Percentiles rank a stretch among this genome's conserved stretches.
Conservation (phyloP, 1,284 basidiomycete genomes). For the Cyathus olla region DNA sequence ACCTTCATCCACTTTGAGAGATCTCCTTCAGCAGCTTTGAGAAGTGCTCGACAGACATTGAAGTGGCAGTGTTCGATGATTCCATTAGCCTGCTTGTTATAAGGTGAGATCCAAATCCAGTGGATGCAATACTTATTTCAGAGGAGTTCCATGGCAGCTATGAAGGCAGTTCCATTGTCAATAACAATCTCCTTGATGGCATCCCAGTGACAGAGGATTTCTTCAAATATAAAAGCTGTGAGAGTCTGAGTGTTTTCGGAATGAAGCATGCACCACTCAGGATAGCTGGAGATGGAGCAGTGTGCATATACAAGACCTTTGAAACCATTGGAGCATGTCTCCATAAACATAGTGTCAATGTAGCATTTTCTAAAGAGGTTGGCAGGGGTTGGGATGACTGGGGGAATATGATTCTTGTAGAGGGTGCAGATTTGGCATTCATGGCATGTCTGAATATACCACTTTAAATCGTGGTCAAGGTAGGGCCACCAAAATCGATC, state of each 20-base stretch:
- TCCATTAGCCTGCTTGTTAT: too few species aligned
- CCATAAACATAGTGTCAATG: conserved; percentile 43
- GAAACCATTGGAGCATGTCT: conserved; percentile 24
- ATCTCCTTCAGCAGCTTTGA: too few species aligned
- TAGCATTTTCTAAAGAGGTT: conserved; percentile 41
- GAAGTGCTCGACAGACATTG: too few species aligned
- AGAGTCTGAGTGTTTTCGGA: conserved; percentile 27
- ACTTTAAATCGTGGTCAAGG: conserved; percentile 29
- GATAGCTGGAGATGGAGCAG: conserved; percentile 33
- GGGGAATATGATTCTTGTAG: conserved; percentile 35
- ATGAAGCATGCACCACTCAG: conserved; percentile 35
- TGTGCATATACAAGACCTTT: conserved; percentile 35
- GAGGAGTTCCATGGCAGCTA: too few species aligned
- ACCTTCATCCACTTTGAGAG: conserved; percentile 11
- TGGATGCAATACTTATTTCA: too few species aligned
- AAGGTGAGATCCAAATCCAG: too few species aligned
- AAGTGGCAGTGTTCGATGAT: too few species aligned
- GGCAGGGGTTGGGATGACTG: conserved; percentile 33
- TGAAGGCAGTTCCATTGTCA: too few species aligned
- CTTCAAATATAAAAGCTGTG: conserved; percentile 35
- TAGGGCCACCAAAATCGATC: conserved; percentile 44
- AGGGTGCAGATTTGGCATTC: conserved; percentile 39
- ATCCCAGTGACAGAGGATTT: too few species aligned
- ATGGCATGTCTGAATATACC: conserved; percentile 46
- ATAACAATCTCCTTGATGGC: too few species aligned